Base-by-base conservation (phyloP, 2,329 filamentous ascomycete species). In the Rutstroemia sp. region DNA sequence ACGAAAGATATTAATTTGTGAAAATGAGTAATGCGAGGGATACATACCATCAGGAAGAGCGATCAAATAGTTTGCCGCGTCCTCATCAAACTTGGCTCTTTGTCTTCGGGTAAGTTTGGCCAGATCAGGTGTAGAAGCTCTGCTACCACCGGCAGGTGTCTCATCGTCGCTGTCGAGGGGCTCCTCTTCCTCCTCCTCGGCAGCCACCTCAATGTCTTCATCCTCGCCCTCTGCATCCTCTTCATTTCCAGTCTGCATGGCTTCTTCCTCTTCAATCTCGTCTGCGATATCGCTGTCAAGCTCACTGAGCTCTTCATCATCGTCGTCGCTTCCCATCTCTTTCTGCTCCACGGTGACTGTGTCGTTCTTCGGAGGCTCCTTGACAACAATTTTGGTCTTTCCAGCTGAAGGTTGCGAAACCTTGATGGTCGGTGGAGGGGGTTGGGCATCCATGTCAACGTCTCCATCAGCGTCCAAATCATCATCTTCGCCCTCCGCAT, bases 91-190 rank as follows among this genome's bases (percentile, higher is more conserved):
- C 53, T 76, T 76, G 2, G 82, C 82, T 54, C 84, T 74, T 71
- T 89, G 86, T 51, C 86, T 75, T 64, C 85, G 82, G 16, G 86
- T 89, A 70, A 88, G 75, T 66, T 84, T 86, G 68, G 73, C 82
- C 23, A 82, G 70, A 66, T 88, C 84, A 3, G 83, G 82, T 0
- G 83, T 84, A 42, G 78, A 78, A 48, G 73, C 75, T 60, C 80
- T 72, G 55, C 78, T 82, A 48, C 76, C 73, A 52, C 73, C 75
- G 46, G 72, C 73, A 23, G 78, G 74, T 5, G 76, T 63, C 44
- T 70, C 68, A 55, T 69, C 69, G 59, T 69, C 68, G 44, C 68
- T 69, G 49, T 66, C 61, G 16, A 65, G 45, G 14, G 65, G 57
- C 8, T 67, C 66, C 12, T 68, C 23, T 23, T 23, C 69, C n/a